phyloP scores from a whole-genome alignment of 2,329 filamentous ascomycete genomes.

The Apiospora aurea region DNA sequence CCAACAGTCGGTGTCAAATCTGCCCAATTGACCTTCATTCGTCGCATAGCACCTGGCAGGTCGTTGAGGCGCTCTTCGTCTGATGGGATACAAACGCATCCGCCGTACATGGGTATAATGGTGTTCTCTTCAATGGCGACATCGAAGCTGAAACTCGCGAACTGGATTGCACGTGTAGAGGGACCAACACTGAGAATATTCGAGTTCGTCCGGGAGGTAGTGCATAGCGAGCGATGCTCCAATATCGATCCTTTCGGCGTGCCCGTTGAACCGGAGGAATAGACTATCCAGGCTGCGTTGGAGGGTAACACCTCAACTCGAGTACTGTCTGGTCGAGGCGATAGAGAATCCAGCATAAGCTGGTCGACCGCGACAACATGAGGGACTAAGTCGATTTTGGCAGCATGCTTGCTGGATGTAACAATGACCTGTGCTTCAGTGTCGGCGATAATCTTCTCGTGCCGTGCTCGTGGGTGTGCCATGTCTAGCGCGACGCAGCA shows the following conservation, averaged over 20 bases:
- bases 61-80: conserved; percentile 22
- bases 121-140: conserved; percentile 24
- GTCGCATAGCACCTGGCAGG: conserved; percentile 24
- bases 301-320: conserved; percentile 39
- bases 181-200: conserved; percentile 52
- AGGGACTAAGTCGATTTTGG: not conserved
- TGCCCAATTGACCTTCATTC: conserved; percentile 29
- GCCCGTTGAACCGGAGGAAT: conserved; percentile 29
- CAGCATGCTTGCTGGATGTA: conserved; percentile 4
- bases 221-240: conserved; percentile 24
- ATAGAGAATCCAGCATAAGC: not conserved
- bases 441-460: conserved; percentile 13
- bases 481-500: conserved; percentile 36
- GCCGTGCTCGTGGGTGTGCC: conserved; percentile 9
- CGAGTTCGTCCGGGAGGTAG: conserved; percentile 23
- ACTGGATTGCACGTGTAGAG: conserved; percentile 45
- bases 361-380: conserved; percentile 2
- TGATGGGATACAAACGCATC: conserved; percentile 26
- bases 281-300: conserved; percentile 22
- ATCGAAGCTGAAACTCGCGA: conserved; percentile 28
- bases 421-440: not conserved
- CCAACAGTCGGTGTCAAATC: conserved; percentile 36
- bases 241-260: conserved; percentile 27
- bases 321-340: not conserved
- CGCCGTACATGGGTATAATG: conserved; percentile 23